A percentile compares a stretch with the other conserved stretches of the same genome.
phyloP scores from a whole-genome alignment of 257 asterid species.

The Przewalskia tangutica region DNA sequence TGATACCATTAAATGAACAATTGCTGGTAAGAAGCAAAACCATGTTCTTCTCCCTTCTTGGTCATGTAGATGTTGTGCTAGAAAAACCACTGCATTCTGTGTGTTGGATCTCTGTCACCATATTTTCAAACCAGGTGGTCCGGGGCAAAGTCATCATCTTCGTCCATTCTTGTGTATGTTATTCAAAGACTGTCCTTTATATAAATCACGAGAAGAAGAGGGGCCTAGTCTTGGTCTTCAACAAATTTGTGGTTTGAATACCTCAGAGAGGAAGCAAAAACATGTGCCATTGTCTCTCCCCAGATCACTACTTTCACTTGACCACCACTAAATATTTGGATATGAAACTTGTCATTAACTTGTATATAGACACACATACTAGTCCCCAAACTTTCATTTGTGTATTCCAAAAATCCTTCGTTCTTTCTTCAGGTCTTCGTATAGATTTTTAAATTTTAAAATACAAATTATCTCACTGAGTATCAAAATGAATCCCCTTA shows the following conservation, averaged over 20 bases:
- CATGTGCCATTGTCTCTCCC: neutral
- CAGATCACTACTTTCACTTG: neutral
- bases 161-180: neutral
- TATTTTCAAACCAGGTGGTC: neutral
- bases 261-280: neutral
- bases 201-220: too few relatives aligned
- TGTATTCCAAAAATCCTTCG: neutral
- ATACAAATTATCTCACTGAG: neutral
- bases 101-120: neutral
- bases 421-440: neutral
- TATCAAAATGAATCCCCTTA: neutral
- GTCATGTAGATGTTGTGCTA: neutral
- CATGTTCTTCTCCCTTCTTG: neutral
- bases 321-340: neutral
- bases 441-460: neutral
- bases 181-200: neutral
- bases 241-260: neutral
- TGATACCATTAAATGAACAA: neutral
- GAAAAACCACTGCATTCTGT: neutral
- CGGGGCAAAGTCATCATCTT: neutral
- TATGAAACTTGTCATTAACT: neutral
- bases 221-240: neutral
- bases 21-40: neutral
- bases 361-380: neutral
- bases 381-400: neutral